These are phyloP conservation scores for Lentinula guzmanii DNA, from an alignment of 768 basidiomycete genomes.

Conservation along the genomic window DNA sequence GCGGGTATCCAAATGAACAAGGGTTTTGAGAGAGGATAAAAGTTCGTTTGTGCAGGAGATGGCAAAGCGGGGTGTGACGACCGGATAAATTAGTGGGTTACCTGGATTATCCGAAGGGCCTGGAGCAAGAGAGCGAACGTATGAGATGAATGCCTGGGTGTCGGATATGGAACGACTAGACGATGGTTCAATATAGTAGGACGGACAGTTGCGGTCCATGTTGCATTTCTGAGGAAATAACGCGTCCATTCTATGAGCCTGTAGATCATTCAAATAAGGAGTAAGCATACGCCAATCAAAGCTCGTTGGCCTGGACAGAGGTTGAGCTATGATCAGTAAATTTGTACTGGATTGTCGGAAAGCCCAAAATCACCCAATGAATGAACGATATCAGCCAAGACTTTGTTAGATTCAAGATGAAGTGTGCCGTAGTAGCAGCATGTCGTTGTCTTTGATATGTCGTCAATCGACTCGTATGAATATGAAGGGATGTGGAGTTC, in stretches of 20 bases:
- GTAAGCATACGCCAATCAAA: slow-evolving; percentile 68
- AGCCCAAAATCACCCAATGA: slow-evolving; percentile 30
- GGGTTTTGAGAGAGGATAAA: slow-evolving; percentile 50
- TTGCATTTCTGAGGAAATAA: slow-evolving; percentile 67
- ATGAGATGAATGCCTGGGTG: slow-evolving; percentile 58
- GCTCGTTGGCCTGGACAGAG: slow-evolving; percentile 62
- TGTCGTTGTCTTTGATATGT: slow-evolving; percentile 72
- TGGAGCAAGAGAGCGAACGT: slow-evolving; percentile 56
- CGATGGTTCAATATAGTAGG: slow-evolving; percentile 65
- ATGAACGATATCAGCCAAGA: slow-evolving; percentile 71
- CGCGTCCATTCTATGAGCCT: not conserved
- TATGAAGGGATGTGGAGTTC: slow-evolving; percentile 5
- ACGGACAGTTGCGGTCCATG: slow-evolving; percentile 73
- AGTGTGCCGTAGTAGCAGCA: slow-evolving; percentile 87
- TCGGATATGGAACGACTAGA: slow-evolving; percentile 49
- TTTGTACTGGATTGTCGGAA: not conserved
- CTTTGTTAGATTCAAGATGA: slow-evolving; percentile 75
- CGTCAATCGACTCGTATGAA: not conserved
- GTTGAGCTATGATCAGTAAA: not conserved
- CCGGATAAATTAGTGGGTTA: slow-evolving; percentile 74
- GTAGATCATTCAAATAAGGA: not conserved
- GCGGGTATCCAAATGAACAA: slow-evolving; percentile 52
- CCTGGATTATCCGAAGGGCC: slow-evolving; percentile 15
- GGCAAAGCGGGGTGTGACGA: slow-evolving; percentile 95
- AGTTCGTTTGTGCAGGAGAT: slow-evolving; percentile 79